Evolutionary conservation across 2,329 filamentous ascomycete species (phyloP), one percentile per base, ranked within the genome.

Genomic region (Neofusicoccum ribis): DNA sequence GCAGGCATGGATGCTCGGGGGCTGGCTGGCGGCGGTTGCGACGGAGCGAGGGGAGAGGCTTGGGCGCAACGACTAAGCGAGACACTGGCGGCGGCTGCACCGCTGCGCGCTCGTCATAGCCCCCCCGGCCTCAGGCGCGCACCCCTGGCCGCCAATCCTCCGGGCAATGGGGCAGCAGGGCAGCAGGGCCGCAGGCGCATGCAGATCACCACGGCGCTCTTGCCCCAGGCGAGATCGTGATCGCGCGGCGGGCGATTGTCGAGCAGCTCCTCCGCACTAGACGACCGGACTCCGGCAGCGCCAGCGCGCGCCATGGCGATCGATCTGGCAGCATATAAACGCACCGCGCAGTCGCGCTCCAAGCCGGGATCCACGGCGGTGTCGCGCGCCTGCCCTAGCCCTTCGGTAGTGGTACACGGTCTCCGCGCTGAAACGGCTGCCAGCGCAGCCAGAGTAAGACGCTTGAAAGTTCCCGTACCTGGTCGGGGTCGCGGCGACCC

Each of bases 81-180:
- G 63, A 64, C 63, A 64, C 62, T 56, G 62, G 62, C 62, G 50
- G 62, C 62, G 62, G 62, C 62, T 31, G 27, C 27, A 31, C 27
- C 27, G 27, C 27, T 31, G 27, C 27, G 6, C 27, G 27, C 27
- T 64, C 58, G 43, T 49, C 46, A 50, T 61, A 37, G 39, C 23
- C 54, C 27, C 39, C 54, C 39, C 39, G 31, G 63, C 43, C 41
- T 31, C 61, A 52, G 47, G 39, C 61, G 37, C 61, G 39, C 49
- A 37, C 41, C 61, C 60, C 49, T 63, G 37, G 61, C 54, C 39
- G 54, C 49, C 27, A 37, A 63, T 63, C 60, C 46, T 52, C 60
- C 60, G 27, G 60, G 36, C 23, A 17, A 23, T 23, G 23, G 23
- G 23, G 23, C 23, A 23, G 23, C 23, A 23, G 23, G 23, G 23